These are phyloP conservation scores for Moesziomyces sp. DNA, from an alignment of 1,284 basidiomycete genomes.

Conservation along the genomic window DNA sequence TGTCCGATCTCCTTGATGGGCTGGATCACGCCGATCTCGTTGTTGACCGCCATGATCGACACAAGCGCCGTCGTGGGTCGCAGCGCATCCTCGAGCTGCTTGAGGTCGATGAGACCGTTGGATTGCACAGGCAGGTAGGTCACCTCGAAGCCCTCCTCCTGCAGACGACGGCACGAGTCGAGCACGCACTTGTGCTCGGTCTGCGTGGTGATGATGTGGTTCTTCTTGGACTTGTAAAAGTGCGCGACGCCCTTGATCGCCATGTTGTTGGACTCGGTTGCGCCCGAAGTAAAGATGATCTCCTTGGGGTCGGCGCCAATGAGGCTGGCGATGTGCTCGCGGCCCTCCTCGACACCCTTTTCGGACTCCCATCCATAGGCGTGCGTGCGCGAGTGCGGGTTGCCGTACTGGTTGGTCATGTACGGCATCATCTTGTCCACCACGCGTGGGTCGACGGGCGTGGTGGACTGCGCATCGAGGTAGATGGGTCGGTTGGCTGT, in stretches of 20 bases:
- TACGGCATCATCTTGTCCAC: conserved; percentile 97
- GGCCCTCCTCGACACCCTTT: conserved; percentile 88
- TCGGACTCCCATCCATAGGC: conserved; percentile 99
- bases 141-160: conserved; percentile 96
- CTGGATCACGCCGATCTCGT: conserved; percentile 99
- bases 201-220: conserved; percentile 73
- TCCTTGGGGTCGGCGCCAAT: conserved; percentile 96
- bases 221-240: conserved; percentile 72
- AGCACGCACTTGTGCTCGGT: conserved; percentile 98
- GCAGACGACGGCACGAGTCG: conserved; percentile 93
- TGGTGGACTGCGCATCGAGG: conserved; percentile 75
- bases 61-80: conserved; percentile 84
- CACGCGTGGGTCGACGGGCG: conserved; percentile 95
- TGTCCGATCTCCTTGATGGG: conserved; percentile 94
- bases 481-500: conserved; percentile 65
- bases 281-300: conserved; percentile 96
- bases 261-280: conserved; percentile 99
- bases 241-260: conserved; percentile 95
- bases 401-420: conserved; percentile 95
- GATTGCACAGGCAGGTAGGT: conserved; percentile 93
- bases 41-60: conserved; percentile 99
- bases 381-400: conserved; percentile 97
- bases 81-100: conserved; percentile 82
- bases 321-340: conserved; percentile 88
- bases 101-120: conserved; percentile 84